phyloP scores from a whole-genome alignment of 495 filamentous ascomycete genomes.

The Neurospora sp. region DNA sequence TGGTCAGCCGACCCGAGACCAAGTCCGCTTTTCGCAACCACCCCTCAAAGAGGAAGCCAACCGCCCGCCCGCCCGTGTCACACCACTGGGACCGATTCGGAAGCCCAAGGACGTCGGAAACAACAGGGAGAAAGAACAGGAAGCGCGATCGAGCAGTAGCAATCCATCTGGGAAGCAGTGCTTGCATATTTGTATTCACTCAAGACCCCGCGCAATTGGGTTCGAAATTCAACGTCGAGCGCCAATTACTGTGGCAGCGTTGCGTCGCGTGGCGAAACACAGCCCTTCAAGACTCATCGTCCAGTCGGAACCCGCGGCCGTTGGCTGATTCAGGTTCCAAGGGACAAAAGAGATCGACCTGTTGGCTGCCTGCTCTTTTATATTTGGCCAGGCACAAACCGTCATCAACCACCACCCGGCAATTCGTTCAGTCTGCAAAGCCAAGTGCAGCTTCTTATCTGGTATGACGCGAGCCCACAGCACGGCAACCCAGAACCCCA shows the following conservation, averaged over 20 bases:
- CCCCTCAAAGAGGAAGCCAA: neutral
- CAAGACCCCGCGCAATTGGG: neutral
- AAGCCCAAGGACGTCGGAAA: neutral
- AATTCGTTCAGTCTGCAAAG: constrained; percentile 1
- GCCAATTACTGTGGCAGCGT: neutral
- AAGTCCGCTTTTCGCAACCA: neutral
- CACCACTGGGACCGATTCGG: neutral
- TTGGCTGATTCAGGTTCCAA: neutral
- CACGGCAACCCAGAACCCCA: constrained; percentile 15
- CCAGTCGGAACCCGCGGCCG: neutral
- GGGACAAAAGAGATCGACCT: constrained; percentile 1
- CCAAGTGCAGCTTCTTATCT: constrained; percentile 14
- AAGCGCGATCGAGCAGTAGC: neutral
- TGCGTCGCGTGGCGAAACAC: neutral
- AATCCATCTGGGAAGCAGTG: neutral
- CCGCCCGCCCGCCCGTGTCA: neutral
- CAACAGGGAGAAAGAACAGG: neutral
- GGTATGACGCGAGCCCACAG: constrained; percentile 21
- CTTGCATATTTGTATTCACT: constrained; percentile 7
- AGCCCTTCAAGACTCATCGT: neutral
- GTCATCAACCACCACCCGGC: neutral
- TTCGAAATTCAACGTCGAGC: neutral
- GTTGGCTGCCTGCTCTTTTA: neutral
- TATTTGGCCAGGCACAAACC: constrained; percentile 3
- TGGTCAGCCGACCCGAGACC: neutral